Evolutionary conservation across 2,329 filamentous ascomycete genomes (phyloP), one percentile per base, ranked within the genome.

Genomic region (Pseudogymnoascus sp.): DNA sequence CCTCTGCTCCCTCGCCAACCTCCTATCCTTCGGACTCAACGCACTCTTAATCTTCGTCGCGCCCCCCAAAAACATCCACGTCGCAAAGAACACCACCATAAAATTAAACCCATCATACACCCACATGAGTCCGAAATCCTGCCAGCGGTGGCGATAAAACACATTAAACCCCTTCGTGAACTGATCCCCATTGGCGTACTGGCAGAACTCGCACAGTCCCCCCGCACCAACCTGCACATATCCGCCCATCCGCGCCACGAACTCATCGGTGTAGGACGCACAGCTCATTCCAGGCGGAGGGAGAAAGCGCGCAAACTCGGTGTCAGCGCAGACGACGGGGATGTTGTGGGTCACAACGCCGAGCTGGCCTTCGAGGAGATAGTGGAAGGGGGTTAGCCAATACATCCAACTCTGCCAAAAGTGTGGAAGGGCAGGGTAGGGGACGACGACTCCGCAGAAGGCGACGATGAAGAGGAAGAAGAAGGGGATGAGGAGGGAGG

Each of bases 391-490:
- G 0, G 85, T 85, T 12, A 88, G 75, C 75, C 81, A 84, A 72
- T 88, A 88, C 81, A 88, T 86, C 84, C 83, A 86, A 1, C 72
- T 74, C 12, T 77, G 77, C 87, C 87, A 90, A 71, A 90, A 90
- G 1, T 76, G 72, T 0, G 84, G 83, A 0, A 90, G 73, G 3
- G 78, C 78, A 1, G 66, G 69, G 14, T 83, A 84, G 0, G 87
- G 86, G 0, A 90, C 86, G 8, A 89, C 81, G 5, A 90, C 84
- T 63, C 87, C 87, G 71, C 86, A 89, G 78, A 90, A 90, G 7
- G 82, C 82, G 22, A 88, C 79, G 38, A 89, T 80, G 67, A 90
- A 89, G 25, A 86, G 80, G 75, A 90, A 88, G 73, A 89, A 88
- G 3, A 88, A 71, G 0, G 88, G 87, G 0, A 89, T 85, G 0